Evolutionary conservation across 306 rosid genomes (phyloP).

Genomic region (Vicia faba): DNA sequence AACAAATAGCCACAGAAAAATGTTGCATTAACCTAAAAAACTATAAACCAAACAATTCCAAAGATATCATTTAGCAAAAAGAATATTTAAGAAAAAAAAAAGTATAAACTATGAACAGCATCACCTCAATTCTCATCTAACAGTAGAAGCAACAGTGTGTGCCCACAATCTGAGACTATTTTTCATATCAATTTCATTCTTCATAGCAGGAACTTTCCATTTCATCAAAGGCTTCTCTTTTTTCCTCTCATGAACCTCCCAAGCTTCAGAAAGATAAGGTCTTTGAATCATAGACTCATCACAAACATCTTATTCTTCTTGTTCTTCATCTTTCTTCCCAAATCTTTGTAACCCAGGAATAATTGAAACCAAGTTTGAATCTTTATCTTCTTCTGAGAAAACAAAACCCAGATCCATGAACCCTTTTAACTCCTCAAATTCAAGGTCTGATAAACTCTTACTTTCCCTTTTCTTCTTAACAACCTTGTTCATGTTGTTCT

Average conservation of each 20-base stretch:
- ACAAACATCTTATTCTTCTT: conserved; percentile 17
- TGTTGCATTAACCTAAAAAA: neutral
- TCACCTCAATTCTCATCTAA: conserved; percentile 53
- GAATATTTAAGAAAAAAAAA: neutral
- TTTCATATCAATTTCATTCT: conserved; percentile 68
- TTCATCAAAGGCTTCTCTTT: conserved; percentile 58
- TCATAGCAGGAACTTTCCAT: conserved; percentile 64
- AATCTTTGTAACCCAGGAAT: conserved; percentile 80
- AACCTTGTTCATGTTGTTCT: conserved; percentile 8
- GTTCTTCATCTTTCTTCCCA: conserved; percentile 46
- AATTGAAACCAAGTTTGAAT: conserved; percentile 74
- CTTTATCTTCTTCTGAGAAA: conserved; percentile 75
- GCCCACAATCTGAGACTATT: conserved; percentile 84
- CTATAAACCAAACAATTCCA: neutral
- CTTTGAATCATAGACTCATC: conserved; percentile 49
- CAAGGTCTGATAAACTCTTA: conserved; percentile 84
- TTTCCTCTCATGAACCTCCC: conserved; percentile 62
- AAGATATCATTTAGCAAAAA: conserved; percentile 5
- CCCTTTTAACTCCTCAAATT: conserved; percentile 88
- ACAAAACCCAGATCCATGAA: conserved; percentile 96
- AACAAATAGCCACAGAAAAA: conserved; percentile 8
- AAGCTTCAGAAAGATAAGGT: conserved; percentile 90
- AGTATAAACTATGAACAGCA: conserved; percentile 15
- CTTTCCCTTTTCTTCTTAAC: conserved; percentile 46
- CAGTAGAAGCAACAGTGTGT: conserved; percentile 82